A percentile compares a stretch with the other conserved stretches of the same genome.
These are phyloP conservation scores for Hibiscus syriacus DNA, from an alignment of 345 rosid species.

Conservation along the genomic window DNA sequence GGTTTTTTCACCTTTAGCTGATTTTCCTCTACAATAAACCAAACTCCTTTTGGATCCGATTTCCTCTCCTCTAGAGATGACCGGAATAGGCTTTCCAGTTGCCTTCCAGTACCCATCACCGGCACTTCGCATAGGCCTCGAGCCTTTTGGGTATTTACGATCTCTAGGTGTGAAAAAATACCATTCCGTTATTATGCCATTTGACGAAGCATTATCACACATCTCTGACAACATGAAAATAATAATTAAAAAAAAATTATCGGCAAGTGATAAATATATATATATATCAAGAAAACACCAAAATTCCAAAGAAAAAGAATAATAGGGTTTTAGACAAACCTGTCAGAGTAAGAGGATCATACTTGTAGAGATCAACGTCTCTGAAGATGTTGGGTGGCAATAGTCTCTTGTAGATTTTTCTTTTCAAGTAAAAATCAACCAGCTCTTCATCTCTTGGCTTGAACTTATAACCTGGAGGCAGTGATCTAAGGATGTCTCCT, in stretches of 20 bases:
- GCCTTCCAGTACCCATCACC: not conserved
- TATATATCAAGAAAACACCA: no score
- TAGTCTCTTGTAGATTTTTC: not conserved
- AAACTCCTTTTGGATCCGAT: not conserved
- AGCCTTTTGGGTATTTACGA: not conserved
- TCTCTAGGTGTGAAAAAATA: slow-evolving; percentile 4
- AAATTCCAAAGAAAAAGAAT: not conserved
- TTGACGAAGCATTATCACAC: not conserved
- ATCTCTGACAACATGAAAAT: not conserved
- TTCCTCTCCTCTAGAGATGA: not conserved
- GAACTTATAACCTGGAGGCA: not conserved
- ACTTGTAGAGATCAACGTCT: not conserved
- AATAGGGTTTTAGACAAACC: not conserved
- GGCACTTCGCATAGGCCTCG: not conserved
- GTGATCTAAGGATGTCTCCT: not conserved
- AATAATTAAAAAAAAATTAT: not conserved
- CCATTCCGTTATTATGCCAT: not conserved
- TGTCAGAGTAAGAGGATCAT: not conserved
- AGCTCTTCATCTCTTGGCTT: not conserved
- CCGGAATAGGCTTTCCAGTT: not conserved
- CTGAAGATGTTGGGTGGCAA: not conserved
- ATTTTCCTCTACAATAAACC: not conserved
- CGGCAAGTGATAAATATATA: no score
- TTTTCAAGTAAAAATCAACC: not conserved
- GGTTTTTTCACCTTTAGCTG: not conserved